A percentile compares a stretch with the other conserved stretches of the same genome.
phyloP scores from a whole-genome alignment of 345 rosid genomes.

The Arabidopsis thaliana region DNA sequence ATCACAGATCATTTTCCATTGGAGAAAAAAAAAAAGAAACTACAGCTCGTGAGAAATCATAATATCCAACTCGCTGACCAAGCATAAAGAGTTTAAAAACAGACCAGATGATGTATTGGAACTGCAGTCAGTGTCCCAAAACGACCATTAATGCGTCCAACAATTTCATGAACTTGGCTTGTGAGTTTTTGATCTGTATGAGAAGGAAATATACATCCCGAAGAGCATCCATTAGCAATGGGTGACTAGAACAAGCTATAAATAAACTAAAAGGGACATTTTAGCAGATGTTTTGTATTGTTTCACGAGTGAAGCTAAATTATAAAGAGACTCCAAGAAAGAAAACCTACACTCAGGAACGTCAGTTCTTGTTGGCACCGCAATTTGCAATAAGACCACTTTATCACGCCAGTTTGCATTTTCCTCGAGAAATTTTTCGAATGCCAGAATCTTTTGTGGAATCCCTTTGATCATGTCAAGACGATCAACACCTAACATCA shows the following conservation, averaged over 20 bases:
- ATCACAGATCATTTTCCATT: not conserved
- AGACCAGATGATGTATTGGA: conserved; percentile 97
- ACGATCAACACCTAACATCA: conserved; percentile 99
- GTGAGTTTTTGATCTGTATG: conserved; percentile 86
- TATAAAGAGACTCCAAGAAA: conserved; percentile 1
- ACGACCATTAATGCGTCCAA: conserved; percentile 98
- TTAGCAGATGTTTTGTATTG: not conserved
- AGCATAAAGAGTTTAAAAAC: conserved; percentile 42
- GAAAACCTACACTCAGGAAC: conserved; percentile 91
- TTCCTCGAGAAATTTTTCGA: conserved; percentile 99
- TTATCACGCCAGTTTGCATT: conserved; percentile 92
- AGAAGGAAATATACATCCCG: not conserved
- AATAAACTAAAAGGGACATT: not conserved
- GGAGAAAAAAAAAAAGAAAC: not conserved
- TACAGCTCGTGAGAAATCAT: conserved; percentile 15
- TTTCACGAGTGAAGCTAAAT: conserved; percentile 14
- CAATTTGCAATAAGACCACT: conserved; percentile 97
- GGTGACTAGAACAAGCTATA: no score
- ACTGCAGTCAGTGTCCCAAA: conserved; percentile 95
- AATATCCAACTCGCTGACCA: conserved; percentile 27
- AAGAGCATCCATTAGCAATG: no score
- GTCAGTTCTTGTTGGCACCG: conserved; percentile 99
- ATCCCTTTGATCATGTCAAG: conserved; percentile 99
- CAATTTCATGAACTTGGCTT: conserved; percentile 99
- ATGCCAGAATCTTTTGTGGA: conserved; percentile 98